Evolutionary conservation across 202 grass and related monocot genomes (phyloP), one percentile per base, ranked within the genome.

Genomic region (Hordeum pubiflorum): DNA sequence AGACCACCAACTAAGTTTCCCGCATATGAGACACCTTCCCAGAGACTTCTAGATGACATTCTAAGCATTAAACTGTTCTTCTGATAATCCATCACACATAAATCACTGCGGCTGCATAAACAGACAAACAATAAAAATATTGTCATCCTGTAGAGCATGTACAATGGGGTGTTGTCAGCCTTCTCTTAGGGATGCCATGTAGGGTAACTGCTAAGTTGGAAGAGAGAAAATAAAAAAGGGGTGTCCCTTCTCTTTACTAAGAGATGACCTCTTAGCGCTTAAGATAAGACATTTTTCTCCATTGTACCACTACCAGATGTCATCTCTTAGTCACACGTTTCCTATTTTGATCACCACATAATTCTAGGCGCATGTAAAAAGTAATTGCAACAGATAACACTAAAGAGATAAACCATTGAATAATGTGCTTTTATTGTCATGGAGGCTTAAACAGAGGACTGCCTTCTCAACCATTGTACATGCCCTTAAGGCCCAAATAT

Each of bases 41-140:
- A 97, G 34, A 94, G 74, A 75, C 76, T 92, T 89, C 82, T 89
- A 48, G 89, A 92, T 80, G 87, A 75, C 84, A 92, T 74, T 89
- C 86, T 94, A 77, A 94, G 86, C 88, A 92, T 94, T 64, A 87
- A 70, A 76, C 84, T 61, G 26, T 89, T 90, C 81, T 86, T 73
- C 52, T 79, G 76, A 86, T 91, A 94, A 84, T 97, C 94, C 74
- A 80, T 92, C 44, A 91, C 82, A 84, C 41, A 78, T 38, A 79
- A 81, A 76, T 73, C 81, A 40, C 75, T 59, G 74, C 84, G 89
- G 17, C 94, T 97, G 83, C 79, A 89, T 74, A 83, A 59, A 57
- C 43, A 83, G 31, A 71, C 23, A 79, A 79, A 36, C 50, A 77
- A 44, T 31, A 72, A 75, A 33, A 55, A 22, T 67, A 79, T 79